Evolutionary conservation across 2,329 filamentous ascomycete species (phyloP).

Genomic region (Pestalotiopsis fici): DNA sequence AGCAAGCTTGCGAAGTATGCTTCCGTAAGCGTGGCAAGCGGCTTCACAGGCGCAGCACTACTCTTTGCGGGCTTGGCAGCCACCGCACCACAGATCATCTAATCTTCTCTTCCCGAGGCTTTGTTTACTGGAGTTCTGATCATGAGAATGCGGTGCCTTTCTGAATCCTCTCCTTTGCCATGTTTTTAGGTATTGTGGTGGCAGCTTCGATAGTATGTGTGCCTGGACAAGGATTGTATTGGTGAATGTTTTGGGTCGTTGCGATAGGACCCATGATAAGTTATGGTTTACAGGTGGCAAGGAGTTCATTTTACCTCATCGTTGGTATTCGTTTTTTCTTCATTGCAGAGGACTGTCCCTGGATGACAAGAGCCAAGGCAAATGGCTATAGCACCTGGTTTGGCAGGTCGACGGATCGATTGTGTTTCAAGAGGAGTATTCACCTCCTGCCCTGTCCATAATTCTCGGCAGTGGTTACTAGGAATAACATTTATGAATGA

Average conservation of each 20-base stretch:
- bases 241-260: background rate
- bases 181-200: background rate
- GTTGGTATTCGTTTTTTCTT: background rate
- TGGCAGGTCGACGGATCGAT: too few relatives aligned
- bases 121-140: background rate
- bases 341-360: background rate
- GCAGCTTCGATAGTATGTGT: background rate
- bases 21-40: conserved; percentile 20
- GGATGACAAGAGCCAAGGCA: background rate
- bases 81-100: conserved; percentile 11
- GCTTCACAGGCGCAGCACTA: conserved; percentile 27
- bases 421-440: too few relatives aligned
- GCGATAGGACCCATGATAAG: background rate
- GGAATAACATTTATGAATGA: too few relatives aligned
- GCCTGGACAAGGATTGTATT: background rate
- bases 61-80: conserved; percentile 15
- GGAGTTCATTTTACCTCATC: background rate
- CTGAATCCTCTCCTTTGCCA: background rate
- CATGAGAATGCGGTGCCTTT: too few relatives aligned
- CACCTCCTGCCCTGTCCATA: too few relatives aligned
- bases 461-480: too few relatives aligned
- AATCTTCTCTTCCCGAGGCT: background rate
- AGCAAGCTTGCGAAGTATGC: conserved; percentile 23
- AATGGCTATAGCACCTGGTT: too few relatives aligned
- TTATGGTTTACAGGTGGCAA: background rate